phyloP scores from a whole-genome alignment of 2,329 filamentous ascomycete species.

The Boeremia lycopersici region DNA sequence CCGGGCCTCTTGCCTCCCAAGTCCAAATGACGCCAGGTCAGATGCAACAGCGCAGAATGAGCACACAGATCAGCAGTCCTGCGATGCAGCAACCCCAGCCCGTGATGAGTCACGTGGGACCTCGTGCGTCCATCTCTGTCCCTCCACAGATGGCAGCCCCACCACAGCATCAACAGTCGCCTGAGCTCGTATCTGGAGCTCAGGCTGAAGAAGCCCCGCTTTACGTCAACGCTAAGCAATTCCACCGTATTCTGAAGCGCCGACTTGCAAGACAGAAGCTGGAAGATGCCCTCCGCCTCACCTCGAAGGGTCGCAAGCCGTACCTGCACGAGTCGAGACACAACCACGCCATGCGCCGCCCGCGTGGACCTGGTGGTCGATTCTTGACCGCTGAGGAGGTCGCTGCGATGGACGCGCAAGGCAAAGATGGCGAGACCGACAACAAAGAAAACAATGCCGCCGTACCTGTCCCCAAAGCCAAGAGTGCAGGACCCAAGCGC shows the following conservation, averaged over 20 bases:
- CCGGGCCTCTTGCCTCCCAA: conserved; percentile 46
- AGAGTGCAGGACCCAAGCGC: conserved; percentile 35
- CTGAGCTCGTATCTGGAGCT: conserved; percentile 73
- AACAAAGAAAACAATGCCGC: conserved; percentile 49
- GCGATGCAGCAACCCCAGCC: conserved; percentile 72
- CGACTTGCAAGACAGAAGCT: conserved; percentile 90
- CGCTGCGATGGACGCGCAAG: conserved; percentile 73
- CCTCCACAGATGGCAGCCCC: conserved; percentile 60
- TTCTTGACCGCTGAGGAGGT: conserved; percentile 98
- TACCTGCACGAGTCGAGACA: conserved; percentile 97
- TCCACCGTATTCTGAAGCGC: conserved; percentile 94
- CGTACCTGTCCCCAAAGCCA: conserved; percentile 27
- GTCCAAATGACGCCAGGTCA: conserved; percentile 46
- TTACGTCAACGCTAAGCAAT: conserved; percentile 98
- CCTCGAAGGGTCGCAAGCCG: conserved; percentile 93
- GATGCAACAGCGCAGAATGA: conserved; percentile 49
- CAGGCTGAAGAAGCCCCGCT: conserved; percentile 85
- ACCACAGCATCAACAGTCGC: conserved; percentile 75
- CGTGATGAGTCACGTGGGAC: conserved; percentile 72
- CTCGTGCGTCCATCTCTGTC: conserved; percentile 56
- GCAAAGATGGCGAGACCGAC: conserved; percentile 38
- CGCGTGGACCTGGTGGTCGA: conserved; percentile 88
- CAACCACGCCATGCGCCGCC: conserved; percentile 96
- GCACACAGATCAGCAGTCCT: conserved; percentile 49
- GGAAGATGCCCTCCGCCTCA: conserved; percentile 88